Evolutionary conservation across 2,329 filamentous ascomycete species (phyloP).

Genomic region (Venturia asperata): DNA sequence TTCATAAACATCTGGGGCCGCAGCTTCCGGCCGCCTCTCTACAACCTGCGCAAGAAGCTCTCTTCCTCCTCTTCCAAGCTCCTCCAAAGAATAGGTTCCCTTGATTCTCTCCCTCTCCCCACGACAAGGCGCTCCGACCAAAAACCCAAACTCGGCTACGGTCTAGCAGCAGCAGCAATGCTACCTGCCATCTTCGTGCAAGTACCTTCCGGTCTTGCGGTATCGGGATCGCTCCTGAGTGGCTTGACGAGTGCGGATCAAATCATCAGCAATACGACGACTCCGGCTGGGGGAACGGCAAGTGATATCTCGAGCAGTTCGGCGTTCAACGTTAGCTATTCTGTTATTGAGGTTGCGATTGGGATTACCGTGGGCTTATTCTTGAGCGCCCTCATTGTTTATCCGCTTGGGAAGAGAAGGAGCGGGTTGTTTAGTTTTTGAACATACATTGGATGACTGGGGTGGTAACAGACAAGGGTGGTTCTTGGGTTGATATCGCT

Average conservation of each 20-base stretch:
- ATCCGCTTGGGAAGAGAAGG: slow-evolving; percentile 44
- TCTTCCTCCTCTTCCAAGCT: slow-evolving; percentile 28
- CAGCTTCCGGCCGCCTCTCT: slow-evolving; percentile 37
- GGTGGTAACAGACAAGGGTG: background rate
- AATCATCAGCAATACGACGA: slow-evolving; percentile 43
- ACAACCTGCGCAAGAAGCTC: slow-evolving; percentile 22
- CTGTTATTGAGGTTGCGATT: slow-evolving; percentile 45
- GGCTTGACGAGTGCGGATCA: slow-evolving; percentile 52
- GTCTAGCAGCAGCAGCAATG: slow-evolving; percentile 76
- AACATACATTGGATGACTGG: too few species aligned
- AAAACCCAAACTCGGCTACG: slow-evolving; percentile 48
- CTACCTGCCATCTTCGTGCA: slow-evolving; percentile 76
- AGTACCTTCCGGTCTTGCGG: slow-evolving; percentile 53
- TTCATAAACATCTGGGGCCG: slow-evolving; percentile 49
- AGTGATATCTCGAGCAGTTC: slow-evolving; percentile 34
- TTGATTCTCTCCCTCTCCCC: slow-evolving; percentile 23
- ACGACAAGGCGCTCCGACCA: slow-evolving; percentile 18
- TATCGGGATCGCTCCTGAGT: slow-evolving; percentile 49
- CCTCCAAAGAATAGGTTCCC: slow-evolving; percentile 20
- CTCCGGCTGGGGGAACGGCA: slow-evolving; percentile 30
- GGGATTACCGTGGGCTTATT: slow-evolving; percentile 46
- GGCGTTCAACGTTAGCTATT: slow-evolving; percentile 42
- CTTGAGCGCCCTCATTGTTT: slow-evolving; percentile 42
- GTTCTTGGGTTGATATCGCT: background rate
- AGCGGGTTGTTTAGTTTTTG: slow-evolving; percentile 38